Base-by-base conservation (phyloP, 2,329 filamentous ascomycete species). In the Hypomyces rosellus region DNA sequence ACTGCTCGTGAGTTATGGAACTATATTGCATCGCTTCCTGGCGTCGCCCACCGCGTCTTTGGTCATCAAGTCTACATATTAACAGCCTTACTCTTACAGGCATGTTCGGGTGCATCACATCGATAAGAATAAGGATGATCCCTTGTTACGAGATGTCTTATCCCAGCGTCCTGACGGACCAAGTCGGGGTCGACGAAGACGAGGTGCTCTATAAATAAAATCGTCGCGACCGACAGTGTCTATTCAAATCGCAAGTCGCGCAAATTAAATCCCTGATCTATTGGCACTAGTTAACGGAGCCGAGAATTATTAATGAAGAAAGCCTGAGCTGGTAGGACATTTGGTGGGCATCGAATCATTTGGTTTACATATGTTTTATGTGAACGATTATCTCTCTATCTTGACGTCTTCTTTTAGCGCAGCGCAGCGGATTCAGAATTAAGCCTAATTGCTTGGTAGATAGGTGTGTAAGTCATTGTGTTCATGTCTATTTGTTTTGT, bases 21-120 rank as follows among this genome's bases (percentile, higher is more conserved):
- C 9, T 30, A 30, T 6, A 30, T 30, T 30, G 8, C 25, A 30
- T 30, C 25, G 2, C 25, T 6, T 8, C 25, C 25, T 3, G 6
- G 25, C 25, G 9, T 30, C 25, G 25, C 4, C 4, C 25, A 6
- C 25, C 25, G 25, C 9, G 6, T 8, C 9, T 30, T 30, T 30
- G 25, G 9, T 30, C 9, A 30, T 30, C 2, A 30, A 30, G 9
- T 6, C 25, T 30, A 30, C 4, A 30, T 45, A 50, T 54, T 59
- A 48, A 55, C 48, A 22, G 9, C 20, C 38, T 5, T 41, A 14
- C 3, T 45, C 50, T 41, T 5, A 50, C 46, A 95, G 90, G 67
- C 93, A 99, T 68, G 93, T 97, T 34, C 82, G 89, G 49, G 89
- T 93, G 39, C 92, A 97, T 65, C 93, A 97, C 65, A 74, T 84